Evolutionary conservation across 176 grass and related monocot species (phyloP).

Genomic region (Puccinellia tenuiflora): DNA sequence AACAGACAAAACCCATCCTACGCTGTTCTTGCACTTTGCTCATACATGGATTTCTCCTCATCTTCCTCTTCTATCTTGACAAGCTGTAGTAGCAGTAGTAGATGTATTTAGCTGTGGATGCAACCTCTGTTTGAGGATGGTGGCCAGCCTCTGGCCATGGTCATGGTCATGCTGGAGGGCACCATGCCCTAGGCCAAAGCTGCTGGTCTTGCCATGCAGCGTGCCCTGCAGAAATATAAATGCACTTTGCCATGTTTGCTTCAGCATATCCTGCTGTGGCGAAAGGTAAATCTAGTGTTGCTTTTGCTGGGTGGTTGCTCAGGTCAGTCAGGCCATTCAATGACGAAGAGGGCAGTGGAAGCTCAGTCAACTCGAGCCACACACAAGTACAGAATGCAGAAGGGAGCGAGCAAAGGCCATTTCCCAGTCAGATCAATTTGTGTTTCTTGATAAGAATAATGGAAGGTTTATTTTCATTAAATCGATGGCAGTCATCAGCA

Average conservation of each 20-base stretch:
- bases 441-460: background rate
- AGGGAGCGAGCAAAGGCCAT: background rate
- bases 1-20: background rate
- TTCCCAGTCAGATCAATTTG: no score
- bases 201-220: background rate
- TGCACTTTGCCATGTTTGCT: conserved; percentile 27
- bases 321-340: background rate
- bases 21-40: background rate
- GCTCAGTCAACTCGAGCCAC: background rate
- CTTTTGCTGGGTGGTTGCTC: background rate
- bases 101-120: background rate
- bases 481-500: background rate
- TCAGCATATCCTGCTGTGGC: conserved; percentile 13
- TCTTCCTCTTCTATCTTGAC: background rate
- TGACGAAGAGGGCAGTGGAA: background rate
- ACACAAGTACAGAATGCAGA: background rate
- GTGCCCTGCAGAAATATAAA: conserved; percentile 1
- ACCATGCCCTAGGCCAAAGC: conserved; percentile 2
- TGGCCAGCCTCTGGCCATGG: background rate
- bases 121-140: background rate
- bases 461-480: background rate
- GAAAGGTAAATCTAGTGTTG: conserved; percentile 6
- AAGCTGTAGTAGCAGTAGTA: background rate
- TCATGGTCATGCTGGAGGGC: background rate
- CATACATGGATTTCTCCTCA: background rate